Evolutionary conservation across 306 rosid species (phyloP), one percentile per base, ranked within the genome.

Genomic region (Gynostemma pentaphyllum): DNA sequence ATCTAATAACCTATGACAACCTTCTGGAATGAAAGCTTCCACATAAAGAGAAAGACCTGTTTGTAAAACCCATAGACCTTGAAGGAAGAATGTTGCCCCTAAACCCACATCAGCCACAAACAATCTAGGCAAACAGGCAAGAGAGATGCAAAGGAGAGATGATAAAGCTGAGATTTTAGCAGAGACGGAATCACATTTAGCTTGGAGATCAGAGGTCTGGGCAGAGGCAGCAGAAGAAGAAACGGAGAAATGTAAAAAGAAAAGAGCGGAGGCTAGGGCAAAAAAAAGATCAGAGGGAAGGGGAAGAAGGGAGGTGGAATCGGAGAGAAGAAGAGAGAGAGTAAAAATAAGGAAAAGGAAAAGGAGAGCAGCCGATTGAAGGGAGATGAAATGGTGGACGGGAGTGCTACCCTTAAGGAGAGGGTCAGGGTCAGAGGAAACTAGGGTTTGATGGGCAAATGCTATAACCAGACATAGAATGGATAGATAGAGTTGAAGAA

Each of bases 11-110:
- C 86, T 72, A 69, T 92, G 96, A 68, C 99, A 92, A 0, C 99
- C 99, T 7, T 92, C 95, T 0, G 99, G 96, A 34, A 92, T 88
- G 74, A 92, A 92, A 5, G 94, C 83, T 0, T 92, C 96, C 0
- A 83, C 96, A 56, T 88, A 73, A 9, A 92, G 95, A 14, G 96
- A 79, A 29, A 92, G 81, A 0, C 99, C 99, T 0, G 87, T 86
- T 59, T 92, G 99, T 2, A 92, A 71, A 1, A 70, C 76, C 99
- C 99, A 92, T 0, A 92, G 80, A 1, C 94, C 96, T 42, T 79
- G 94, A 45, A 92, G 83, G 76, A 80, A 79, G 49, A 92, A 11
- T 1, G 81, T 13, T 0, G 82, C 94, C 9, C 83, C 81, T 62
- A 92, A 72, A 1, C 78, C 86, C 1, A 68, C 71, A 23, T 92